Evolutionary conservation across 306 rosid species (phyloP), one percentile per base, ranked within the genome.

Genomic region (Ochetophila trinervis): DNA sequence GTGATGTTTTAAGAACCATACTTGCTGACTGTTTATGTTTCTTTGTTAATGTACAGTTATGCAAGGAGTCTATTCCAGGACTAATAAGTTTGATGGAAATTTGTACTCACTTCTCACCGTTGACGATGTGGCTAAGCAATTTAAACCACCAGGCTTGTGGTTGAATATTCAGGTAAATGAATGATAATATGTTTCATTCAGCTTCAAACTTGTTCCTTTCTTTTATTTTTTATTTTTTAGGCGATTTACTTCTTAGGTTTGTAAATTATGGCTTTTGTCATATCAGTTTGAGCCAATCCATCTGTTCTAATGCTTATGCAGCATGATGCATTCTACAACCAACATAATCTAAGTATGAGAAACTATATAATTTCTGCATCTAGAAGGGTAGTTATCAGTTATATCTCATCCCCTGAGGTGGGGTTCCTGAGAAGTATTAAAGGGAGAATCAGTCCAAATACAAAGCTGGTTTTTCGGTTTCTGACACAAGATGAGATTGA

Each of bases 401-500:
- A 86, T 65, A 83, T 94, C 76, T 94, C 97, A 76, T 88, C 99
- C 19, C 91, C 97, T 0, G 97, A 94, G 84, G 85, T 83, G 77
- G 70, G 49, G 62, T 88, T 94, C 84, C 86, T 94, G 49, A 86
- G 72, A 59, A 57, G 95, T 65, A 80, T 94, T 62, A 53, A 82
- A 51, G 7, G 87, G 63, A 78, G 84, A 54, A 48, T 94, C 74
- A 81, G 80, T 66, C 87, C 80, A 14, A 83, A 52, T 34, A 94
- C 95, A 23, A 90, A 90, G 74, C 81, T 94, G 80, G 74, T 94
- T 50, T 76, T 87, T 74, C 84, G 84, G 83, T 82, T 88, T 74
- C 69, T 86, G 61, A 62, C 51, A 21, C 40, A 60, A 78, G 66
- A 48, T 62, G 79, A 50, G 42, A 53, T 15, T 12, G 97, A 94